phyloP scores from a whole-genome alignment of 1,139 yeast genomes.

The Nematodospora anomalae region DNA sequence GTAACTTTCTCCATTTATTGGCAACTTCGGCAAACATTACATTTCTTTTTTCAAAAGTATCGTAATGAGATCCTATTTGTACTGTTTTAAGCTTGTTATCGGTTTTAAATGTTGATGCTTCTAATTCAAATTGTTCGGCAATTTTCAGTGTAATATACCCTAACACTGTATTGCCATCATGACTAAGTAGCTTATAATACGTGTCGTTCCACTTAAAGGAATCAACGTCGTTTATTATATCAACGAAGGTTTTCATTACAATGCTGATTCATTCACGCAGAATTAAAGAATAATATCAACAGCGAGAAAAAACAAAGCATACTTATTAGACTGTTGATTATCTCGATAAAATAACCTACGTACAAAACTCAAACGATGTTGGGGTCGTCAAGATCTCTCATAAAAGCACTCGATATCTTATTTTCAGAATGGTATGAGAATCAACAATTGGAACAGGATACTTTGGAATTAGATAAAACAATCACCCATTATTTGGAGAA shows the following conservation, averaged over 20 bases:
- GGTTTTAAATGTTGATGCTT: constrained; percentile 33
- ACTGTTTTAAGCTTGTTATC: constrained; percentile 32
- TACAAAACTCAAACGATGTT: constrained; percentile 23
- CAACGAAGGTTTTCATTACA: constrained; percentile 15
- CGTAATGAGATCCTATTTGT: constrained; percentile 33
- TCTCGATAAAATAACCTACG: too few relatives aligned
- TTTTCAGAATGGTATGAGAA: constrained; percentile 30
- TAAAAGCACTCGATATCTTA: constrained; percentile 29
- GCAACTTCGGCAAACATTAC: constrained; percentile 47
- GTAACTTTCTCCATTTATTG: constrained; percentile 35
- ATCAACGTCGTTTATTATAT: constrained; percentile 46
- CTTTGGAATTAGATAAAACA: constrained; percentile 17
- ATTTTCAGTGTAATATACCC: constrained; percentile 56
- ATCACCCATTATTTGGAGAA: constrained; percentile 31
- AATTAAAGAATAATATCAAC: background rate
- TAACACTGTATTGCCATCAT: constrained; percentile 45
- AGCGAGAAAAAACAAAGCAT: background rate
- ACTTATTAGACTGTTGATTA: too few relatives aligned
- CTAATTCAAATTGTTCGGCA: constrained; percentile 34
- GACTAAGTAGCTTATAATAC: constrained; percentile 45
- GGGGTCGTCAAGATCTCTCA: constrained; percentile 37
- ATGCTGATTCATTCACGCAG: background rate
- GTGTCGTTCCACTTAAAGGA: constrained; percentile 34
- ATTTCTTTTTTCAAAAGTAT: constrained; percentile 50
- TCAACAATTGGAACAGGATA: constrained; percentile 12